A percentile compares a stretch with the other conserved stretches of the same genome.
Conservation (phyloP, 345 rosid species). For the Mangifera indica region DNA sequence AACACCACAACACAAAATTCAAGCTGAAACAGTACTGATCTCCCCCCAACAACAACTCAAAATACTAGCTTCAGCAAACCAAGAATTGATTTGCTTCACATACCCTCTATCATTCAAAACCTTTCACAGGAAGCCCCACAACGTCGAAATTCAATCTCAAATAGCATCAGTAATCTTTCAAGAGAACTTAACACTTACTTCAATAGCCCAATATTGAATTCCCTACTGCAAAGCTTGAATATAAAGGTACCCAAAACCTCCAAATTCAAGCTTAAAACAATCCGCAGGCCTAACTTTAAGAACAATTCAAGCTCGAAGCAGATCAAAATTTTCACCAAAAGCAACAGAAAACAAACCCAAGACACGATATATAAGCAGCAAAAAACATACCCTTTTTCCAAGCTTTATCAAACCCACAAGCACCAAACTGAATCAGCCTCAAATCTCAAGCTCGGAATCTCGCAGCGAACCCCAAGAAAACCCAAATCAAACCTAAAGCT, state of each 20-base stretch:
- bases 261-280: constrained; percentile 5
- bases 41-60: not conserved
- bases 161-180: not conserved
- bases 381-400: constrained; percentile 4
- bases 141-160: constrained; percentile 7
- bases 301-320: not conserved
- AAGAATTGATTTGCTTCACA: not conserved
- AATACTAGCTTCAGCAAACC: not conserved
- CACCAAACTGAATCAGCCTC: constrained; percentile 3
- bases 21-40: not conserved
- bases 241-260: constrained; percentile 10
- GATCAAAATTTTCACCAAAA: not conserved
- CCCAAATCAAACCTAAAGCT: not conserved
- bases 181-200: not conserved
- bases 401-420: constrained; percentile 5
- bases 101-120: constrained; percentile 7
- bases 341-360: constrained; percentile 14
- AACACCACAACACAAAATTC: constrained; percentile 10
- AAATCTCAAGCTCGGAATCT: constrained; percentile 7
- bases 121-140: constrained; percentile 2
- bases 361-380: constrained; percentile 10
- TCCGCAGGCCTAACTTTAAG: not conserved
- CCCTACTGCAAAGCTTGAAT: constrained; percentile 13
- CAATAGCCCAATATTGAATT: not conserved
- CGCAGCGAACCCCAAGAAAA: constrained; percentile 4